Conservation (phyloP, 1,284 basidiomycete species). For the Irpex sp. region DNA sequence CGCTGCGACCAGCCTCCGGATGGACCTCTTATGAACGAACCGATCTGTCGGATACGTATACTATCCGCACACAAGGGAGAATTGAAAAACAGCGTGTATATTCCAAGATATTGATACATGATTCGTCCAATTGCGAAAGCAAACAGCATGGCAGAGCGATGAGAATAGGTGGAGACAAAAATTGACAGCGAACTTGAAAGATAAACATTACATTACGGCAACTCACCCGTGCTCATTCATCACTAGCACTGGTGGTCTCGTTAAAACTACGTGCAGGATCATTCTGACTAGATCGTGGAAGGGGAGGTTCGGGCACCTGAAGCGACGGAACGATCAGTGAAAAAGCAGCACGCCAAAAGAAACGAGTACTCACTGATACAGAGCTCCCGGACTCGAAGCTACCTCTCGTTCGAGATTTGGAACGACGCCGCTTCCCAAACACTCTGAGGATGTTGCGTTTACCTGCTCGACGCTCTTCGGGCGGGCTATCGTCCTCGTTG, state of each 20-base stretch:
- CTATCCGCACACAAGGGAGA: neutral
- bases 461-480: neutral
- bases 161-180: neutral
- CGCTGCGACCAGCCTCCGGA: neutral
- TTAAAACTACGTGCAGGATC: neutral
- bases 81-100: neutral
- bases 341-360: neutral
- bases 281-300: neutral
- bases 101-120: neutral
- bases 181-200: neutral
- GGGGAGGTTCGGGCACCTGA: neutral
- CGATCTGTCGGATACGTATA: neutral
- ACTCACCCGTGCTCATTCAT: neutral
- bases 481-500: neutral
- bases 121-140: neutral
- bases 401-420: slow-evolving; percentile 12
- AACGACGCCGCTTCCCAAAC: slow-evolving; percentile 30
- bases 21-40: neutral
- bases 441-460: slow-evolving; percentile 32
- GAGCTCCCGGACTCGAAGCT: slow-evolving; percentile 23
- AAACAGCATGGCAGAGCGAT: neutral
- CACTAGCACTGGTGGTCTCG: neutral
- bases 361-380: slow-evolving; percentile 12
- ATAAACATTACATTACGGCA: neutral
- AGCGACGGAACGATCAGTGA: neutral